Conservation (phyloP, 2,329 filamentous ascomycete genomes). For the Aspergillus jensenii region DNA sequence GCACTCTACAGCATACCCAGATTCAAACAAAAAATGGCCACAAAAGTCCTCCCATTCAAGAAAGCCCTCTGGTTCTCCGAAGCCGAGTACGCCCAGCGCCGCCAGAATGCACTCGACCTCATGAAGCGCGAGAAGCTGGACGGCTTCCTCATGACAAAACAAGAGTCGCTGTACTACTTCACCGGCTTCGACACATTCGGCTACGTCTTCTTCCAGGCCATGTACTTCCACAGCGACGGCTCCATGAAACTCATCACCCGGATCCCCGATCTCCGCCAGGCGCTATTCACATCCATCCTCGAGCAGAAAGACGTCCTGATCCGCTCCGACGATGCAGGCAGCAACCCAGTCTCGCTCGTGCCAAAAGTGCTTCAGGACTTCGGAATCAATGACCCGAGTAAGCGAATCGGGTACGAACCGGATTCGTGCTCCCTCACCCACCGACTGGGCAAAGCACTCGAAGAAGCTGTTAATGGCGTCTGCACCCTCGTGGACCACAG, state of each 20-base stretch:
- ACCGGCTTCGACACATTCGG: conserved; percentile 37
- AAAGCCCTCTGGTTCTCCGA: conserved; percentile 30
- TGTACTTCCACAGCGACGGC: conserved; percentile 38
- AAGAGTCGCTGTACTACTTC: conserved; percentile 32
- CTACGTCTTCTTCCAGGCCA: conserved; percentile 40
- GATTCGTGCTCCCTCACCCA: conserved; percentile 41
- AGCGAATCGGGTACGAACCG: conserved; percentile 32
- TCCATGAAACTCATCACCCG: conserved; percentile 32
- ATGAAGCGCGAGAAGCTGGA: conserved; percentile 35
- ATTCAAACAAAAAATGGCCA: neutral
- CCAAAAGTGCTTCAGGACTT: conserved; percentile 29
- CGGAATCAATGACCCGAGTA: conserved; percentile 28
- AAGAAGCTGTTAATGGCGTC: conserved; percentile 30
- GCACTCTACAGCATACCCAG: too few relatives aligned
- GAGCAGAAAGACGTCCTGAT: conserved; percentile 31
- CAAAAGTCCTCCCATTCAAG: conserved; percentile 22
- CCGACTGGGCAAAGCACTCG: conserved; percentile 31
- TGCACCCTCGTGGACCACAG: conserved; percentile 32
- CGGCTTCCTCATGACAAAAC: conserved; percentile 36
- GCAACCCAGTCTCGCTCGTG: conserved; percentile 32
- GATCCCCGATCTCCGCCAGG: conserved; percentile 31
- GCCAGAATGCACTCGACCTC: conserved; percentile 23
- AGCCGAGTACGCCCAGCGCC: conserved; percentile 25
- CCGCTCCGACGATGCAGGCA: conserved; percentile 29
- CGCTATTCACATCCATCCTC: conserved; percentile 33